These are phyloP conservation scores for Diaporthe helianthi DNA, from an alignment of 2,329 filamentous ascomycete species.

Conservation along the genomic window DNA sequence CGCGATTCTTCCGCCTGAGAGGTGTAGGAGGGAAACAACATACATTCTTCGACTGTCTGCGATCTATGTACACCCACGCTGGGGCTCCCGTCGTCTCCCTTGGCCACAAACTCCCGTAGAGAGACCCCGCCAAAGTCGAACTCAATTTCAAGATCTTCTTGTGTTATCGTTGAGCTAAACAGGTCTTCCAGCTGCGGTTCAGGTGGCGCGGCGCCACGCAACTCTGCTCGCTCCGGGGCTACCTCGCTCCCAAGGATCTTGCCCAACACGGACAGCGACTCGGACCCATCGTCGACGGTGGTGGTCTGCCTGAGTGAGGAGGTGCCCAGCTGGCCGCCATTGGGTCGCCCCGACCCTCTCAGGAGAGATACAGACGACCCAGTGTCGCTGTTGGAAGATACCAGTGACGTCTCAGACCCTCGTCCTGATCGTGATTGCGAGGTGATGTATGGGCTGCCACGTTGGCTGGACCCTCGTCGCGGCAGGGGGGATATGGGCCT, in stretches of 20 bases:
- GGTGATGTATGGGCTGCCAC: constrained; percentile 31
- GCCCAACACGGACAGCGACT: constrained; percentile 57
- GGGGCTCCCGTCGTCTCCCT: constrained; percentile 41
- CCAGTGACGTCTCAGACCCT: constrained; percentile 69
- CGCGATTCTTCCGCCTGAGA: too few relatives aligned
- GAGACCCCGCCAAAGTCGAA: constrained; percentile 83
- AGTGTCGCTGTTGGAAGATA: constrained; percentile 54
- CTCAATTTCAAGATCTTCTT: constrained; percentile 66
- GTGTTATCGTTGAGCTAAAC: constrained; percentile 44
- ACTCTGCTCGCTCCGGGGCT: constrained; percentile 37
- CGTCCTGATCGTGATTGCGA: constrained; percentile 46
- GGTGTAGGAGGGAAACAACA: constrained; percentile 46
- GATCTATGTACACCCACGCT: constrained; percentile 52
- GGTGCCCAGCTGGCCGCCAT: constrained; percentile 60
- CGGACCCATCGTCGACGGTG: constrained; percentile 52
- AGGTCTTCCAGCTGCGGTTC: constrained; percentile 27
- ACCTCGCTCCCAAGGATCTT: constrained; percentile 28
- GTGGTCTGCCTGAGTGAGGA: constrained; percentile 58
- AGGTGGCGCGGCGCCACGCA: background rate
- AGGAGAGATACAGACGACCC: constrained; percentile 66
- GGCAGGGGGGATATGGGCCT: constrained; percentile 34
- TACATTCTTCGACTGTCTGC: constrained; percentile 77
- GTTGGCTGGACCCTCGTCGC: constrained; percentile 27
- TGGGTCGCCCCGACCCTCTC: constrained; percentile 40
- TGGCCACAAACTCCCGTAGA: constrained; percentile 71